A percentile compares a stretch with the other conserved stretches of the same genome.
phyloP scores from a whole-genome alignment of 495 filamentous ascomycete species.

The Neurospora tetraspora region DNA sequence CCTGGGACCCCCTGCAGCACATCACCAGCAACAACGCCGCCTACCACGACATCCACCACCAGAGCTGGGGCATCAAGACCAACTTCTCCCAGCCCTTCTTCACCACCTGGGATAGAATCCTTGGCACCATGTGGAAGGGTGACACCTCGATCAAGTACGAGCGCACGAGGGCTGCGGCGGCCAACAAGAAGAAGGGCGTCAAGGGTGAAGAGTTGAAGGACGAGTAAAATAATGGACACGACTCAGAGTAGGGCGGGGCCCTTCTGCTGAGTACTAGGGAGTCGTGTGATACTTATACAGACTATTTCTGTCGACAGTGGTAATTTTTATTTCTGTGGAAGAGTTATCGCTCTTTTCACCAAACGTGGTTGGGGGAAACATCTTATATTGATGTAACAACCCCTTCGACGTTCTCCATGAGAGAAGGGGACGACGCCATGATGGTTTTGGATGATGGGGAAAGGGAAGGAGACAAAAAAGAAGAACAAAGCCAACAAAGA shows the following conservation, averaged over 20 bases:
- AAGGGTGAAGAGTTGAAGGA: constrained; percentile 17
- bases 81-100: constrained; percentile 73
- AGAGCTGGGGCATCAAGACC: constrained; percentile 96
- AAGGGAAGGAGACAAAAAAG: neutral
- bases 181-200: constrained; percentile 24
- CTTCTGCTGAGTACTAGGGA: neutral
- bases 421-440: neutral
- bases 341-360: neutral
- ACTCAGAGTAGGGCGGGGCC: neutral
- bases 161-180: constrained; percentile 26
- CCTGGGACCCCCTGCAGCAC: constrained; percentile 88
- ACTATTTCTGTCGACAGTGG: neutral
- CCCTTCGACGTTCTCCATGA: neutral
- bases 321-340: neutral
- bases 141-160: constrained; percentile 36
- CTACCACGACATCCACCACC: constrained; percentile 97
- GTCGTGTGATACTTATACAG: neutral
- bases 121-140: constrained; percentile 67
- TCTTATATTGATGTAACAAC: neutral
- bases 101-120: constrained; percentile 68
- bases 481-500: neutral
- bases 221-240: neutral
- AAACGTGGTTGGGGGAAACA: neutral
- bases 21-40: constrained; percentile 86
- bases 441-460: neutral